phyloP scores from a whole-genome alignment of 1,284 basidiomycete species.

The Sanghuangporus weigelae region DNA sequence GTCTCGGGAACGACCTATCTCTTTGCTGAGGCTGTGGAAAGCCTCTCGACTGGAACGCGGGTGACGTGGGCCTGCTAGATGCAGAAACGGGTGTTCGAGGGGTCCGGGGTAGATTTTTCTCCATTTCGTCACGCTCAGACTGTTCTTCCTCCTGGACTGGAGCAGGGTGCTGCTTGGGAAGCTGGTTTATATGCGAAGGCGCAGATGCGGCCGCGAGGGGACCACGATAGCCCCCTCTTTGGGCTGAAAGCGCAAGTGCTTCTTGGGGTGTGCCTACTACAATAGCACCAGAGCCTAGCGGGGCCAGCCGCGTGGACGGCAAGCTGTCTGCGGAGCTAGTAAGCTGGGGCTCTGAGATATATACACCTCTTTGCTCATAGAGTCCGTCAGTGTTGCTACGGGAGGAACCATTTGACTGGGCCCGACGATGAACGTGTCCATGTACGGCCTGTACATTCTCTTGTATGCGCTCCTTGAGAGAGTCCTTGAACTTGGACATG shows the following conservation, averaged over 20 bases:
- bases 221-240: slow-evolving; percentile 18
- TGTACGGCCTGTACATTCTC: slow-evolving; percentile 26
- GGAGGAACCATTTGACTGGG: neutral
- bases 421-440: slow-evolving; percentile 21
- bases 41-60: neutral
- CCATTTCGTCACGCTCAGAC: slow-evolving; percentile 26
- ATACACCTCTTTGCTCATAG: slow-evolving; percentile 39
- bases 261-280: slow-evolving; percentile 74
- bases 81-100: slow-evolving; percentile 41
- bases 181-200: slow-evolving; percentile 22
- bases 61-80: slow-evolving; percentile 19
- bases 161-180: slow-evolving; percentile 23
- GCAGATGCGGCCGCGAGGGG: slow-evolving; percentile 11
- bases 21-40: neutral
- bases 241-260: slow-evolving; percentile 38
- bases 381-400: neutral
- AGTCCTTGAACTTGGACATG: slow-evolving; percentile 14
- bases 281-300: slow-evolving; percentile 60
- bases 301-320: slow-evolving; percentile 27
- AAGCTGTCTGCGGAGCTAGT: slow-evolving; percentile 25
- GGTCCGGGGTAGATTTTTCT: slow-evolving; percentile 44
- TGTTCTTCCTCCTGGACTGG: slow-evolving; percentile 25
- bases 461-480: slow-evolving; percentile 9
- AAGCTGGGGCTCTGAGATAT: slow-evolving; percentile 59
- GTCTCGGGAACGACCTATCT: slow-evolving; percentile 3